Base-by-base conservation (phyloP, 345 rosid genomes). In the Lagerstroemia speciosa region DNA sequence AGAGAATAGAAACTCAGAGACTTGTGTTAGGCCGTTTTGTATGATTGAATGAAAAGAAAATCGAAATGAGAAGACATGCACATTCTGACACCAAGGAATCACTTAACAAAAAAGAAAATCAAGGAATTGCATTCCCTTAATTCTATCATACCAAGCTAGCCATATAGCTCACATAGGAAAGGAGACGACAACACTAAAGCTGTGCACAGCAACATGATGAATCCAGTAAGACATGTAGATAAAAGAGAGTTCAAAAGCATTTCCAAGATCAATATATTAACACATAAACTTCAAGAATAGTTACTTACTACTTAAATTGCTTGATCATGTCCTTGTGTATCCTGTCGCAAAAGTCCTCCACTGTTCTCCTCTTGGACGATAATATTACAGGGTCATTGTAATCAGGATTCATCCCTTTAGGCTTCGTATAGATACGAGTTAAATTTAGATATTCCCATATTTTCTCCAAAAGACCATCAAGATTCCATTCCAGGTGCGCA, bases 401-500 rank as follows among this genome's bases (percentile, higher is more conserved):
- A 81, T 93, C 98, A 33, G 98, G 97, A 75, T 91, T 93, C 97
- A 91, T 82, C 62, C 96, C 98, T 75, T 93, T 93, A 12, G 96
- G 98, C 74, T 91, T 93, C 11, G 98, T 93, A 79, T 87, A 90
- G 73, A 93, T 93, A 69, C 96, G 87, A 80, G 98, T 93, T 57
- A 93, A 75, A 72, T 76, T n/a, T 65, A 93, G 88, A 83, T 93
- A 91, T 73, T 93, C 98, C 97, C 97, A 93, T 76, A 93, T 77
- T 83, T 85, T 91, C 30, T 93, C 96, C 61, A 91, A 81, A 75
- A 93, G 84, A 52, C 98, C 97, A 53, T 93, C 96, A 55, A 93
- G 89, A 71, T 94, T 94, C 99, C 99, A 94, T 76, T 94, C 98
- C 72, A 94, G 81, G 79, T 94, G 98, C 33, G 99, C 95, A 78